Evolutionary conservation across 1,139 yeast genomes (phyloP).

Genomic region (Geotrichum citri-aurantii): DNA sequence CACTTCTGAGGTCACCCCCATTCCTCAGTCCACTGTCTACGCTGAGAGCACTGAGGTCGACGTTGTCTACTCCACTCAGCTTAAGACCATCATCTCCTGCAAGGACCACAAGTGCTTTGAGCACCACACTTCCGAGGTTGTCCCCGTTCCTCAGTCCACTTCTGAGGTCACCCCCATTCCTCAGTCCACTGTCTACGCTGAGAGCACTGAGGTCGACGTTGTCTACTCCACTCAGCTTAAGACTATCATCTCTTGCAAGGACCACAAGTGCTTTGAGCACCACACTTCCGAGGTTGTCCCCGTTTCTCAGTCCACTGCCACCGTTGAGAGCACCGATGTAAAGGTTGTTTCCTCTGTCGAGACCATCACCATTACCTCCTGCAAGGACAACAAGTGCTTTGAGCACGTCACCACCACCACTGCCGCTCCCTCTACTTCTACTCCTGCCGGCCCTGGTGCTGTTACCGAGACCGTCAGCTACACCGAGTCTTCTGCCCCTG

Average conservation of each 20-base stretch:
- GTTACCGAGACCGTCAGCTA: slow-evolving; percentile 36
- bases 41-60: slow-evolving; percentile 32
- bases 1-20: slow-evolving; percentile 1
- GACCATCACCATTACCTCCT: slow-evolving; percentile 16
- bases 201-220: slow-evolving; percentile 2
- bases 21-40: slow-evolving; percentile 35
- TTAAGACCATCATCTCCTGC: slow-evolving; percentile 14
- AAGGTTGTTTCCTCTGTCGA: slow-evolving; percentile 8
- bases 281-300: neutral
- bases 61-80: slow-evolving; percentile 4
- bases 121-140: neutral
- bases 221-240: slow-evolving; percentile 6
- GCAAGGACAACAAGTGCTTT: slow-evolving; percentile 14
- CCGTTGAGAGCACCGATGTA: slow-evolving; percentile 4
- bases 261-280: slow-evolving; percentile 11
- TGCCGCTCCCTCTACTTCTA: slow-evolving; percentile 22
- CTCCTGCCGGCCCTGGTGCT: slow-evolving; percentile 35
- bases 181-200: neutral
- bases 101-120: slow-evolving; percentile 10
- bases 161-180: no score
- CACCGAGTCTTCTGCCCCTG: slow-evolving; percentile 20
- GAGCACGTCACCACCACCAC: slow-evolving; percentile 13
- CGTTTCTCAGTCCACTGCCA: slow-evolving; percentile 1
- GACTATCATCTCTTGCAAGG: slow-evolving; percentile 16
- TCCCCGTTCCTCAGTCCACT: neutral